Conservation (phyloP, 2,329 filamentous ascomycete species). For the Hysterium pulicare region DNA sequence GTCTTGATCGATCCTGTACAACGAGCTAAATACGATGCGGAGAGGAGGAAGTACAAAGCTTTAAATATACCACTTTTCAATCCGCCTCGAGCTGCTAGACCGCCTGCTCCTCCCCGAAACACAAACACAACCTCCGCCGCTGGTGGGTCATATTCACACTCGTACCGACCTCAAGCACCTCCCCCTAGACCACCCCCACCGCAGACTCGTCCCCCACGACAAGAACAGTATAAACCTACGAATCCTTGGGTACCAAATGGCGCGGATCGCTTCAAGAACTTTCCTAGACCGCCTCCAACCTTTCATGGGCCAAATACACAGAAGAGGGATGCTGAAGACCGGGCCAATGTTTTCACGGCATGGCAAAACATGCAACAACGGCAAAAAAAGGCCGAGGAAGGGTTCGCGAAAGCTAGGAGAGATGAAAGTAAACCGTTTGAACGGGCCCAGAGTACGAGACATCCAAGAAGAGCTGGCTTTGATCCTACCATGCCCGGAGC, state of each 20-base stretch:
- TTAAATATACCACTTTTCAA: no score
- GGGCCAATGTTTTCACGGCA: constrained; percentile 45
- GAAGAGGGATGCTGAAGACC: constrained; percentile 38
- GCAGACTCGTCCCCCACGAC: constrained; percentile 25
- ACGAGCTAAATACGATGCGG: constrained; percentile 61
- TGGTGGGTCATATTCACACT: constrained; percentile 29
- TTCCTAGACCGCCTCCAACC: constrained; percentile 36
- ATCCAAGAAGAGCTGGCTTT: constrained; percentile 55
- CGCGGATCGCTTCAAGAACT: constrained; percentile 46
- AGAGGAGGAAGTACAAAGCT: constrained; percentile 47
- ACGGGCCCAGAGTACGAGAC: constrained; percentile 38
- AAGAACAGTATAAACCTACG: constrained; percentile 20
- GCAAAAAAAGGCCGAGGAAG: constrained; percentile 24
- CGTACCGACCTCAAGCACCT: constrained; percentile 23
- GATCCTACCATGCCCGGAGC: constrained; percentile 57
- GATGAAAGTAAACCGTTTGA: constrained; percentile 31
- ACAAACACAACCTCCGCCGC: constrained; percentile 39
- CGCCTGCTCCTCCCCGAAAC: constrained; percentile 44
- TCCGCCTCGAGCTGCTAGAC: no score
- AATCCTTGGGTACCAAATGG: constrained; percentile 27
- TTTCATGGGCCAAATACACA: constrained; percentile 26
- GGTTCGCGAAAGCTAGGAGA: constrained; percentile 5
- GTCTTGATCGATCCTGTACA: constrained; percentile 61
- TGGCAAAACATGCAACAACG: constrained; percentile 49
- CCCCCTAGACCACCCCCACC: constrained; percentile 12